Conservation (phyloP, 495 filamentous ascomycete genomes). For the Aspergillus sclerotioniger region DNA sequence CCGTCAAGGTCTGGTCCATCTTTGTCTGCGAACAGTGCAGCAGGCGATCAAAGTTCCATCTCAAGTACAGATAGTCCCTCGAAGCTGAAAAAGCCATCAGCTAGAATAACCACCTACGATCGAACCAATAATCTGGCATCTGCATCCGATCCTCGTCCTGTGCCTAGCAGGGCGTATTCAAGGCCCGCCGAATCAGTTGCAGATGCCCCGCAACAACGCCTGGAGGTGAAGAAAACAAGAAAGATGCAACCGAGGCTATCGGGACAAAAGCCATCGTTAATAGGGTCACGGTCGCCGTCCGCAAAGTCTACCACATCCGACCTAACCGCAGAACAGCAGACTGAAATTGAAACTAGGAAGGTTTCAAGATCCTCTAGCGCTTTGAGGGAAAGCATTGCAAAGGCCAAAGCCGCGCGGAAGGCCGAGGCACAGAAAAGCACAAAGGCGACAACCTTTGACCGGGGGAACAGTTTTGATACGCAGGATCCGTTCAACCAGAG, state of each 20-base stretch:
- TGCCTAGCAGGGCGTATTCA: slow-evolving; percentile 51
- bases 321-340: slow-evolving; percentile 29
- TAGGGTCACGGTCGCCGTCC: slow-evolving; percentile 33
- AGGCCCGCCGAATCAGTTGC: slow-evolving; percentile 49
- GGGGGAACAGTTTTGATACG: slow-evolving; percentile 44
- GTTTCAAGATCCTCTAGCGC: slow-evolving; percentile 72
- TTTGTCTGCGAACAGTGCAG: slow-evolving; percentile 14
- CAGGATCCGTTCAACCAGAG: slow-evolving; percentile 69
- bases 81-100: slow-evolving; percentile 23
- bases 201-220: slow-evolving; percentile 45
- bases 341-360: slow-evolving; percentile 39
- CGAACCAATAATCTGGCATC: slow-evolving; percentile 49
- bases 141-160: slow-evolving; percentile 52
- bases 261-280: slow-evolving; percentile 31
- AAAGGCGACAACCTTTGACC: slow-evolving; percentile 26
- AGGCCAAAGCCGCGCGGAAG: slow-evolving; percentile 82
- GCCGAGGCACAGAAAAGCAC: slow-evolving; percentile 48
- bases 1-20: slow-evolving; percentile 34
- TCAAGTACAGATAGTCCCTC: slow-evolving; percentile 27
- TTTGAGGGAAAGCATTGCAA: slow-evolving; percentile 86
- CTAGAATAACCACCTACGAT: slow-evolving; percentile 34
- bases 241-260: slow-evolving; percentile 32
- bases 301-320: slow-evolving; percentile 32
- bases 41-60: slow-evolving; percentile 15
- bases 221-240: slow-evolving; percentile 49